Evolutionary conservation across 2,329 filamentous ascomycete genomes (phyloP), one percentile per base, ranked within the genome.

Genomic region (Colletotrichum orbiculare): DNA sequence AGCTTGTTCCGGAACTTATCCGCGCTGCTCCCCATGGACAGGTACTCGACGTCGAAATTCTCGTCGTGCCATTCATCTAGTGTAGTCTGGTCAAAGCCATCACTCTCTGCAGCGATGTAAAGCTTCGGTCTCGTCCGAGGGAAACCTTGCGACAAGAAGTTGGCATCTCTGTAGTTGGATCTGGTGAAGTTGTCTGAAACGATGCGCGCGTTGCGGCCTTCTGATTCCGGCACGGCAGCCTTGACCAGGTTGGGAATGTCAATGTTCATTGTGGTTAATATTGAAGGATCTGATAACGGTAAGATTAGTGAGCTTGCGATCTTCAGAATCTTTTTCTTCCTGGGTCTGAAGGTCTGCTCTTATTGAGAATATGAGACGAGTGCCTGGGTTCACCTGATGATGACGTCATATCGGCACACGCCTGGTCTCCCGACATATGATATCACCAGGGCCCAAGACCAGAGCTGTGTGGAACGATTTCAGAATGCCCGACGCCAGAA

Each of bases 31-130:
- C 76, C 78, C 73, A 82, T 76, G 3, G 78, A 69, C 39, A 83
- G 66, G 33, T 83, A 83, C 52, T 78, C 74, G 8, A 80, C 79
- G 8, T 79, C 67, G 60, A 83, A 83, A 0, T 79, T 79, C 60
- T 83, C 81, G 10, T 74, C 74, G 17, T 70, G 72, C 81, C 81
- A 83, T 17, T 79, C 77, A 1, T 61, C 60, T 0, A 83, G 37
- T 0, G 76, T 79, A 0, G 70, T 13, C 3, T 69, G 42, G 63
- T 83, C 81, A 61, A 83, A 83, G 0, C 80, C 76, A 8, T 80
- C 77, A 41, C 69, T 72, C 49, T 82, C 81, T 3, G 78, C 77
- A 0, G 79, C 81, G 15, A 83, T 65, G 61, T 81, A 83, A 2
- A 83, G 67, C 52, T 77, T 81, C 0, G 78, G 78, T 0, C 75